Evolutionary conservation across 108 stramenopile genomes (phyloP).

Genomic region (Pseudonitzschia multistriata): DNA sequence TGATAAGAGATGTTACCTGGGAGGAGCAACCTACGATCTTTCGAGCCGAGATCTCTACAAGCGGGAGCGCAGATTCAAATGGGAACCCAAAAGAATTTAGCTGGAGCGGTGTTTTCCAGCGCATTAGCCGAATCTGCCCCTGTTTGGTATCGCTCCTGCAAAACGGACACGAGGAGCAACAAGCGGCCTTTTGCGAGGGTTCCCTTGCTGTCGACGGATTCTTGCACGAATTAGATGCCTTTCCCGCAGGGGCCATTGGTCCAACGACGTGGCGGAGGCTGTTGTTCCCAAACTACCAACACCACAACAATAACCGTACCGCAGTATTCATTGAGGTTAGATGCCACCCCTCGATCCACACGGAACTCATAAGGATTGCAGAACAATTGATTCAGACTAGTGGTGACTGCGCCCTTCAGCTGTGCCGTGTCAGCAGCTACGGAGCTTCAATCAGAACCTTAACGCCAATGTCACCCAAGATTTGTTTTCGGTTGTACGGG

Average conservation of each 20-base stretch:
- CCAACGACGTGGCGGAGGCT: conserved; percentile 30
- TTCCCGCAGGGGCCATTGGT: conserved; percentile 44
- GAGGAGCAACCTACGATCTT: background rate
- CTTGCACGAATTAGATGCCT: conserved; percentile 31
- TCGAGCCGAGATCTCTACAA: background rate
- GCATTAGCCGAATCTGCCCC: background rate
- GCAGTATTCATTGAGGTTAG: conserved; percentile 3
- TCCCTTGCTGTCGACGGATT: conserved; percentile 22
- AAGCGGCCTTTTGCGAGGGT: conserved; percentile 3
- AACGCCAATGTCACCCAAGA: background rate
- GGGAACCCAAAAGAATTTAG: background rate
- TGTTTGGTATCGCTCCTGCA: background rate
- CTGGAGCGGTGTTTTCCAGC: too few relatives aligned
- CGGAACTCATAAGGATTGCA: background rate
- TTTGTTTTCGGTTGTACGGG: conserved; percentile 28
- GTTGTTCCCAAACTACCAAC: background rate
- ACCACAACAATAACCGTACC: conserved; percentile 1
- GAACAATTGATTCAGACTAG: too few relatives aligned
- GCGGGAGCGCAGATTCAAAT: too few relatives aligned
- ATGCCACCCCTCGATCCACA: conserved; percentile 30
- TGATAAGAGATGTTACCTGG: conserved; percentile 75
- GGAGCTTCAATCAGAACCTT: too few relatives aligned
- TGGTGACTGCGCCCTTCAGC: too few relatives aligned
- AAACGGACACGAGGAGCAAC: background rate
- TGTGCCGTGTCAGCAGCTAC: too few relatives aligned